Evolutionary conservation across 257 asterid species (phyloP).

Genomic region (Solanum chmielewskii): DNA sequence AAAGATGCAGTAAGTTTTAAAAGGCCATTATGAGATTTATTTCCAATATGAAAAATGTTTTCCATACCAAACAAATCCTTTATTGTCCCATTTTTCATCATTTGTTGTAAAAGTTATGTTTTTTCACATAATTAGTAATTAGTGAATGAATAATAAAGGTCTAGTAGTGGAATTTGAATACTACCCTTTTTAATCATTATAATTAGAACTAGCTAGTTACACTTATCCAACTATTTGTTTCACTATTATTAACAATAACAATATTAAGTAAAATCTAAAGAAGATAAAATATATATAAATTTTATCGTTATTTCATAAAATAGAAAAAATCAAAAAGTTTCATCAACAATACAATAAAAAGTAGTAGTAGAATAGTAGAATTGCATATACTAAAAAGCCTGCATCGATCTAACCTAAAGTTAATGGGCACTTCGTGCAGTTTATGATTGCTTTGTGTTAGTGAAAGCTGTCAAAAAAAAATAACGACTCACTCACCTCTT

Average conservation of each 20-base stretch:
- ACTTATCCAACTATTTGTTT: background rate
- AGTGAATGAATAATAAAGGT: background rate
- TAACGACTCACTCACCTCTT: background rate
- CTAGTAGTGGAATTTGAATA: background rate
- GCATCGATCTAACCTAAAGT: background rate
- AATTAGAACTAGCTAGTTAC: background rate
- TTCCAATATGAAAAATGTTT: background rate
- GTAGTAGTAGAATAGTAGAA: background rate
- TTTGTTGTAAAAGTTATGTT: background rate
- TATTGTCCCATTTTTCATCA: background rate
- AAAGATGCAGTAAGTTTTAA: background rate
- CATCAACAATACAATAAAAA: no score
- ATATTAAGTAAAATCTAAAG: accelerated
- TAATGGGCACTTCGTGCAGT: background rate
- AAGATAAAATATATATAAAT: no score
- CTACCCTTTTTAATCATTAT: background rate
- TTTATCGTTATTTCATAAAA: no score
- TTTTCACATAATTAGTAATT: background rate
- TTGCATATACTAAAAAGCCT: background rate
- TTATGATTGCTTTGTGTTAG: background rate
- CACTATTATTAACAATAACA: background rate
- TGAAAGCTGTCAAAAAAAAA: background rate
- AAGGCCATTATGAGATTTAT: background rate
- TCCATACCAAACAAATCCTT: background rate
- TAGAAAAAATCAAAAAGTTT: background rate